Base-by-base conservation (phyloP, 139 green algal genomes). In the Closterium sp. region DNA sequence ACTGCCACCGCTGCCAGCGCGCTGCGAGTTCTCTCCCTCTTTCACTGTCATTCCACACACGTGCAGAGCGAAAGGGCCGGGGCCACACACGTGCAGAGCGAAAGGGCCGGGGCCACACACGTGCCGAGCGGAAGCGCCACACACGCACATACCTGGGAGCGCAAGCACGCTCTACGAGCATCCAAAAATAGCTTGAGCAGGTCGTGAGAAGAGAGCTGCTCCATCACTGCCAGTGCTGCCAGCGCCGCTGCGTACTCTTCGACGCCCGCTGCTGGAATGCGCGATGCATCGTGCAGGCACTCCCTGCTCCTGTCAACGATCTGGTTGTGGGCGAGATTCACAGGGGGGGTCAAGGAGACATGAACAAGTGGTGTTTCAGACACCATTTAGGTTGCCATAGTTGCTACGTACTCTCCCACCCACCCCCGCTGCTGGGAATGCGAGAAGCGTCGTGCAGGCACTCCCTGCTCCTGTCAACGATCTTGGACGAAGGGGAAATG, bases 211-310 rank as follows among this genome's bases (percentile, higher is more conserved):
- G 34, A 34, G 19, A 93, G 88, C 31, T 93, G 21, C 25, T 93
- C 91, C 23, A 93, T 93, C n/a, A 93, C 55, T n/a, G 32, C 91
- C 32, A 66, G 88, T n/a, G 38, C 91, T 34, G 93, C 94, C 43
- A 97, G 38, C 25, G 96, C 94, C 66, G 95, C 94, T 16, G 95
- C 95, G n/a, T 94, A 96, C 34, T 91, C 83, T 5, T 25, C 55
- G 21, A 93, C 89, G 9, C 10, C 33, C 83, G 96, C 55, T 76
- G 55, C 55, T 76, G 55, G 55, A 76, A 76, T 76, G 55, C 55
- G 91, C 10, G 66, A 36, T 12, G 87, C 38, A 28, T 95, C 88
- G 2, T 94, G 90, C 36, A 94, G 64, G 16, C 92, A 33, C 30
- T 94, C 92, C 32, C 36, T 33, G 90, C 92, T 94, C 34, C 36